Base-by-base conservation (phyloP, 192 early-diverging fungal genomes). In the Coemansia sp. region DNA sequence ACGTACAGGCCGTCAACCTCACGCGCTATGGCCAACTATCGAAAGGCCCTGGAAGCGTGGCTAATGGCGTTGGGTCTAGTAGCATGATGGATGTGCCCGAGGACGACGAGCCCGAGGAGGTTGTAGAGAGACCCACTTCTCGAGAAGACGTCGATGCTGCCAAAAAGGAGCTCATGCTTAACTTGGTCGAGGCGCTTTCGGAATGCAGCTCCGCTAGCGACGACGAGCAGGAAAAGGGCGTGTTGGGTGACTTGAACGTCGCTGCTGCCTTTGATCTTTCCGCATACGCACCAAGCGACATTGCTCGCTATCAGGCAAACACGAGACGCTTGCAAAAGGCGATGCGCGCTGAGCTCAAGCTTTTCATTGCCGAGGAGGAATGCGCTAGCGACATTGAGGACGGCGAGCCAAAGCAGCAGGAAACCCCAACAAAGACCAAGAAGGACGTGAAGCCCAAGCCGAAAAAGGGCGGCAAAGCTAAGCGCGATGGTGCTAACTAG, bases 181-280 rank as follows among this genome's bases (percentile, higher is more conserved):
- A 81, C 34, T 58, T 72, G 27, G 56, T 48, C 55, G 71, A 74
- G 4, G 32, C 68, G 12, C 31, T 41, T 13, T 45, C 69, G 3
- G 69, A 74, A 20, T 17, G n/a, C 6, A 31, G 42, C 15, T 61
- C 34, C 19, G 6, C 19, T 1, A 53, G 59, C 56, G 69, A 74
- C 1, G 45, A 64, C 12, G 32, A 59, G 3, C 58, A 65, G 24
- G 41, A 17, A 46, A 56, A 38, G 38, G 48, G 22, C 0, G 9
- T 66, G 6, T 27, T 67, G 39, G 64, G 58, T 8, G 32, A 20
- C 19, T 55, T 82, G 46, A 76, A 69, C 7, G 62, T 82, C 36
- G 80, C 80, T 0, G 46, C 71, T 24, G 80, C 80, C 0, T 77
- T 74, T 60, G 80, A 82, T 39, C 64, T 82, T 63, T 67, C 66